Base-by-base conservation (phyloP, 768 basidiomycete genomes). In the Mycena metata region DNA sequence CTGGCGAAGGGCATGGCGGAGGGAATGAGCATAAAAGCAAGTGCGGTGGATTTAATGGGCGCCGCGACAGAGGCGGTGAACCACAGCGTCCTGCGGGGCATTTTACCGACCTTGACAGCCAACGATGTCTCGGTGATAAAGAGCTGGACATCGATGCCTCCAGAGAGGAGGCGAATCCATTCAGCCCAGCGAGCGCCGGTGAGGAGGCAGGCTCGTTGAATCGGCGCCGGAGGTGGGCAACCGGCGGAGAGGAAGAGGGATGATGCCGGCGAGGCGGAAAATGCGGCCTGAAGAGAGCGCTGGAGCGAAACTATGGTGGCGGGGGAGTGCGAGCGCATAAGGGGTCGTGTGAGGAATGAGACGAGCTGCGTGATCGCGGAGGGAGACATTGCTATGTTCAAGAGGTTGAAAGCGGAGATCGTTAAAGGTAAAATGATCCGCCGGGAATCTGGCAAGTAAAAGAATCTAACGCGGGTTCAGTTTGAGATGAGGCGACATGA, bases 281-380 rank as follows among this genome's bases (percentile, higher is more conserved):
- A 13, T 3, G 60, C 39, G 8, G 30, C 24, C 19, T 39, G 55
- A 3, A 69, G 67, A 23, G 11, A 42, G 12, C 56, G 56, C 33
- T 69, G 60, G 61, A 69, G 61, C 17, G 61, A 11, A 6, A 64
- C 21, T 7, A 69, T 58, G 23, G 56, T 69, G 17, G 60, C 49
- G 13, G 61, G 56, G 11, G 41, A 4, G 26, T 64, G 42, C 6
- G 36, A n/a, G 26, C 43, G 47, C 61, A 59, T 59, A 55, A 69
- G 67, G 23, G 67, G 61, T 23, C 67, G 67, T 54, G 67, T 69
- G 33, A 69, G 61, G 67, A 69, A 69, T 11, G 61, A 59, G 19
- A 69, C 61, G 17, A 64, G 61, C 19, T 64, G 56, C 24, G 9
- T 47, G 35, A 59, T 17, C 6, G 61, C 41, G n/a, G 67, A 19